A percentile compares a stretch with the other conserved stretches of the same genome.
These are phyloP conservation scores for Colletotrichum cuscutae DNA, from an alignment of 2,329 filamentous ascomycete genomes.

Conservation along the genomic window DNA sequence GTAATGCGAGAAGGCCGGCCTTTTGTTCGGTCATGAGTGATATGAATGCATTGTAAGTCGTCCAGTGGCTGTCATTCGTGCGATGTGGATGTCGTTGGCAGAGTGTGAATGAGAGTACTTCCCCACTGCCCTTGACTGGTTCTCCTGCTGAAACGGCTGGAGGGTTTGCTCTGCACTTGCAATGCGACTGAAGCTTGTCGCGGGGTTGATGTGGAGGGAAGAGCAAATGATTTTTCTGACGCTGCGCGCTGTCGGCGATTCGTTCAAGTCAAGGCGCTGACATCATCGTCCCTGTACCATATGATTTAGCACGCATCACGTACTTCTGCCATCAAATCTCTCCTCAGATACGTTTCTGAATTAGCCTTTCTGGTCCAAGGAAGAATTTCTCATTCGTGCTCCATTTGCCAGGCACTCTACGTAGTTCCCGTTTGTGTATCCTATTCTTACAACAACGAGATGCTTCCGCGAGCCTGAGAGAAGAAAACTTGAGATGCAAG, in stretches of 20 bases:
- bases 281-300: constrained; percentile 10
- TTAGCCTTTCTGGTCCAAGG: background rate
- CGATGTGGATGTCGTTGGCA: background rate
- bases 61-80: background rate
- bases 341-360: background rate
- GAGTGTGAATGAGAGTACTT: background rate
- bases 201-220: background rate
- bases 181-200: background rate
- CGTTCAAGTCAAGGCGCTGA: constrained; percentile 1
- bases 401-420: background rate
- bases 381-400: background rate
- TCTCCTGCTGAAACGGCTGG: background rate
- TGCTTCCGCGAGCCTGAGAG: background rate
- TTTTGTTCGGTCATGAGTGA: background rate
- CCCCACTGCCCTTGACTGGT: background rate
- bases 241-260: background rate
- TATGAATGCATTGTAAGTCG: background rate
- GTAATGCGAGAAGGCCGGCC: background rate
- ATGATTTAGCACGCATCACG: background rate
- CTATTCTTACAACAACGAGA: background rate
- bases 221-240: background rate
- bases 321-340: background rate
- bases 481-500: background rate
- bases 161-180: background rate
- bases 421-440: background rate